Base-by-base conservation (phyloP, 257 asterid genomes). In the Solanum lignicaule region DNA sequence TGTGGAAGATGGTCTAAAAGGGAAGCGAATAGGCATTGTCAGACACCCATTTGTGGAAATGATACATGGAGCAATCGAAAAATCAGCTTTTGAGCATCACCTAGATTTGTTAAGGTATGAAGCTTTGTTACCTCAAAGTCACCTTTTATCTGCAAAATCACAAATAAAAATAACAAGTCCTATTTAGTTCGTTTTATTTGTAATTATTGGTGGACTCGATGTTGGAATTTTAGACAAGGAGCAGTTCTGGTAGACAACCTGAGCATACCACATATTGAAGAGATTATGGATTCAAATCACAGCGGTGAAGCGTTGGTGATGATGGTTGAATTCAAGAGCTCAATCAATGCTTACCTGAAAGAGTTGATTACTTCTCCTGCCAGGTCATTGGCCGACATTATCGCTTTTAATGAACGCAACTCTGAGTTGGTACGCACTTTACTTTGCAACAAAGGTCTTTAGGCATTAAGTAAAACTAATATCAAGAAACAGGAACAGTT, bases 1-100 rank as follows among this genome's bases (percentile, higher is more conserved):
- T 33, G 88, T 69, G 82, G 62, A 55, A 15, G 87, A 91, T 66
- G 93, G 93, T 38, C 88, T 92, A 1, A 31, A 81, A 46, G 92
- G 95, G 62, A 93, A 93, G 88, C 86, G 92, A 87, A 55, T 93
- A 46, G 94, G 95, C 9, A 89, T 92, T 20, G 86, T 79, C 55
- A 88, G 86, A 52, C 9, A 90, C 32, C 92, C 94, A 1, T 48
- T 87, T 68, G 84, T 92, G 52, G 86, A 46, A 32, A 86, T 88
- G 36, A 69, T 13, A 4, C 87, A 87, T 62, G 69, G 79, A 11
- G 72, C 90, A 3, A 73, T 2, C 12, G 43, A 39, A 8, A 36
- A 84, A 16, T 10, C 87, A 86, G 10, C 89, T 27, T 93, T 91
- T 75, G 87, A 87, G 38, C 88, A 62, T 21, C 91, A 86, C 72